phyloP scores from a whole-genome alignment of 805 yeast species.

The Lipomyces orientalis region DNA sequence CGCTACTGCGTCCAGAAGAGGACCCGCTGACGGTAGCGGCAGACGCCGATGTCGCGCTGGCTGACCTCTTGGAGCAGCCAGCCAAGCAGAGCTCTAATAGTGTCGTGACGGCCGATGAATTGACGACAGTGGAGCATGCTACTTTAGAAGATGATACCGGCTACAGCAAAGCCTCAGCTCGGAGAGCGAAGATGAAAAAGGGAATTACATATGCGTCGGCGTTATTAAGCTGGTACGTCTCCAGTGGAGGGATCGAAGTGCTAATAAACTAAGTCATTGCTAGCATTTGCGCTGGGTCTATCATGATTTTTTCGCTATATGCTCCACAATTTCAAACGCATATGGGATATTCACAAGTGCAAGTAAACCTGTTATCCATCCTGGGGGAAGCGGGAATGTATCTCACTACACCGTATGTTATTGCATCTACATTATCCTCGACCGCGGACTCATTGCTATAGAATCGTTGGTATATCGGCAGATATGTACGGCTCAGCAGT shows the following conservation, averaged over 20 bases:
- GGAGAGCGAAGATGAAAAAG: slow-evolving; percentile 8
- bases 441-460: background rate
- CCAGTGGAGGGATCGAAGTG: too few species aligned
- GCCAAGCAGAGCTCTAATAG: background rate
- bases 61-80: slow-evolving; percentile 24
- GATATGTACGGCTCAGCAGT: slow-evolving; percentile 38
- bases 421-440: background rate
- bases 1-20: slow-evolving; percentile 24
- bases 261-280: background rate
- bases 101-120: background rate
- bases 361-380: slow-evolving; percentile 75
- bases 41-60: slow-evolving; percentile 22
- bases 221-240: slow-evolving; percentile 28
- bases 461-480: slow-evolving; percentile 36
- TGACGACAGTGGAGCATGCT: background rate
- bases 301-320: slow-evolving; percentile 79
- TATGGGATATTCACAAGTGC: slow-evolving; percentile 68
- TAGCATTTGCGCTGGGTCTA: slow-evolving; percentile 81
- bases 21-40: slow-evolving; percentile 24
- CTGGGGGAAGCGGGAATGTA: slow-evolving; percentile 82
- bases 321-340: slow-evolving; percentile 67
- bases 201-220: slow-evolving; percentile 29
- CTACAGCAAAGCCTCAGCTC: background rate
- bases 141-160: background rate
- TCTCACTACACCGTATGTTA: slow-evolving; percentile 68